Percentiles rank a stretch among this genome's conserved stretches.
These are phyloP conservation scores for Dipodascus albidus DNA, from an alignment of 805 yeast species.

Conservation along the genomic window DNA sequence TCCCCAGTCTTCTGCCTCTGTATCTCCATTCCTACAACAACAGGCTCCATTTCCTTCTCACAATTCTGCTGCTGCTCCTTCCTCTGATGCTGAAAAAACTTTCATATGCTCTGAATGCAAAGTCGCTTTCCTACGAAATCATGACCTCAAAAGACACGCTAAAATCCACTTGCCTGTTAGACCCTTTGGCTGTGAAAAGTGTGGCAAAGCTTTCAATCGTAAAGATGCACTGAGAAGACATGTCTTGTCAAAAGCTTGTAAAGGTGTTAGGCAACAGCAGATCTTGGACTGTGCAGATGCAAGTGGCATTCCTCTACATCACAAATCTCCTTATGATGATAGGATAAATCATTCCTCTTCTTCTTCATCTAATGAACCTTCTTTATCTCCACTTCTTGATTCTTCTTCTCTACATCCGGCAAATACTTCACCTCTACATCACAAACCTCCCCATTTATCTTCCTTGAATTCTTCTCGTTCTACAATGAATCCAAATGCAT, in stretches of 20 bases:
- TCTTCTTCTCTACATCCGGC: background rate
- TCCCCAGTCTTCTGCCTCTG: background rate
- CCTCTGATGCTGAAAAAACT: background rate
- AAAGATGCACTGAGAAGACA: slow-evolving; percentile 2
- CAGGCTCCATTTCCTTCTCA: background rate
- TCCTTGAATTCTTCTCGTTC: too few species aligned
- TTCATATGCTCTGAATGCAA: background rate
- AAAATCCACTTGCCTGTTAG: slow-evolving; percentile 2
- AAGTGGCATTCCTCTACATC: background rate
- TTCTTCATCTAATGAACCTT: too few species aligned
- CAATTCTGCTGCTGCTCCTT: background rate
- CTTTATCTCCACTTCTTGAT: background rate
- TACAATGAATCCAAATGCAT: too few species aligned
- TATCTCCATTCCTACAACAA: too few species aligned
- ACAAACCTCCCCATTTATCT: background rate
- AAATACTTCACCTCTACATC: background rate
- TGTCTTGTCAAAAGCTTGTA: slow-evolving; percentile 1
- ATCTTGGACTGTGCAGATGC: background rate
- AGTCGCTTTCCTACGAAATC: slow-evolving; percentile 1
- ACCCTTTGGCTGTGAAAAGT: slow-evolving; percentile 1
- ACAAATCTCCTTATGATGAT: background rate
- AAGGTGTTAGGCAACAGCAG: background rate
- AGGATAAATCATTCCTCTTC: background rate
- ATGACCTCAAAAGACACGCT: slow-evolving; percentile 1
- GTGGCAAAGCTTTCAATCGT: slow-evolving; percentile 1